These are phyloP conservation scores for Gnomoniopsis sp. DNA, from an alignment of 2,329 filamentous ascomycete species.

Conservation along the genomic window DNA sequence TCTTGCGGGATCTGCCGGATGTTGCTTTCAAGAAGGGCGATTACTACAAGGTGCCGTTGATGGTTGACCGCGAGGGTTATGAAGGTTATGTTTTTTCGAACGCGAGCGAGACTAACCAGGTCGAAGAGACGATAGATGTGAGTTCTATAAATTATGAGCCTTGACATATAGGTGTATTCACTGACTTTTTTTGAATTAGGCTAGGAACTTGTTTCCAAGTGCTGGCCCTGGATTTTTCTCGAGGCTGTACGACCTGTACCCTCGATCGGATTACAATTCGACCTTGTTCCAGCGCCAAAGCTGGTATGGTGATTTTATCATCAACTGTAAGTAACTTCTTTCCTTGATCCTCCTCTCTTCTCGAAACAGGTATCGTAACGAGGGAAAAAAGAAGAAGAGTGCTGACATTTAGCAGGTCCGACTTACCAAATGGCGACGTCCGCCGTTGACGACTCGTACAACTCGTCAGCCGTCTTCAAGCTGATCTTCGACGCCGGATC, in stretches of 20 bases:
- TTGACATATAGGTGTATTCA: too few relatives aligned
- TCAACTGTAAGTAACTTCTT: conserved; percentile 4
- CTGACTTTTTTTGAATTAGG: neutral
- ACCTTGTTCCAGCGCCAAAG: conserved; percentile 4
- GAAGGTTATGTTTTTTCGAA: conserved; percentile 7
- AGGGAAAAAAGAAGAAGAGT: too few relatives aligned
- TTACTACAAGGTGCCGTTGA: conserved; percentile 51
- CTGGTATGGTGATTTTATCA: conserved; percentile 13
- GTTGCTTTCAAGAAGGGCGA: conserved; percentile 40
- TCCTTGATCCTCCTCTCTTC: neutral
- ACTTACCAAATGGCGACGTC: conserved; percentile 8
- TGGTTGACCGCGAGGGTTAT: conserved; percentile 25
- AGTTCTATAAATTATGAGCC: neutral
- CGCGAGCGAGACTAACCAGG: conserved; percentile 1
- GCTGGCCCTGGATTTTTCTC: conserved; percentile 8
- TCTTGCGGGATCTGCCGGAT: conserved; percentile 40
- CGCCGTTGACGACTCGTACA: conserved; percentile 35
- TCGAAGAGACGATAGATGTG: conserved; percentile 8
- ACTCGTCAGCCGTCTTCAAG: conserved; percentile 42
- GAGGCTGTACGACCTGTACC: conserved; percentile 10
- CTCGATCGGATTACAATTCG: conserved; percentile 5
- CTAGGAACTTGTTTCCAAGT: conserved; percentile 1
- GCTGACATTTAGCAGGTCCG: neutral
- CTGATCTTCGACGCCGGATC: conserved; percentile 30
- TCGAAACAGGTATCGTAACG: neutral